These are phyloP conservation scores for Ceratocystis diversiconidia DNA, from an alignment of 2,329 filamentous ascomycete genomes.

Conservation along the genomic window DNA sequence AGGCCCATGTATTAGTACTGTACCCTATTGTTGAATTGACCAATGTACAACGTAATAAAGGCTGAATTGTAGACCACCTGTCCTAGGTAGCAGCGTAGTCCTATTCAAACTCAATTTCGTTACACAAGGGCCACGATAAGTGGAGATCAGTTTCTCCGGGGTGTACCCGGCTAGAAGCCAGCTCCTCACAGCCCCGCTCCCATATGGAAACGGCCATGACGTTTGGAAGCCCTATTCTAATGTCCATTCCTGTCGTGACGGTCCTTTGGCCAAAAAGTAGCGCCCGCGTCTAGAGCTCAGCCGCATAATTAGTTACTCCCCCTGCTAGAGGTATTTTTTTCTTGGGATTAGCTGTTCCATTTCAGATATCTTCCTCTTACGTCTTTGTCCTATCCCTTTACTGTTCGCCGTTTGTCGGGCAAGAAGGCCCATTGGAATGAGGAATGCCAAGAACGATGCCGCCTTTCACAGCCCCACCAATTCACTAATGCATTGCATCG, in stretches of 20 bases:
- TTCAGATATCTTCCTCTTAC: not conserved
- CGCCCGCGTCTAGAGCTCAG: not conserved
- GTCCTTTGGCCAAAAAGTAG: not conserved
- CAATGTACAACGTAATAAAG: not conserved
- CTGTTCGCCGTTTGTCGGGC: not conserved
- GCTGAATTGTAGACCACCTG: too few species aligned
- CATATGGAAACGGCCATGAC: not conserved
- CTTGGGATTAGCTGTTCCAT: not conserved
- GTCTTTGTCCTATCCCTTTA: not conserved
- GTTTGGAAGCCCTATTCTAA: not conserved
- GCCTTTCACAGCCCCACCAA: not conserved
- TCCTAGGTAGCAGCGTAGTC: too few species aligned
- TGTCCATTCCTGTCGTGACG: not conserved
- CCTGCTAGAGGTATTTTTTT: not conserved
- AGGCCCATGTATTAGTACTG: conserved; percentile 17
- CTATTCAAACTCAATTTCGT: not conserved
- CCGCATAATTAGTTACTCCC: not conserved
- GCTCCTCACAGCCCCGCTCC: not conserved
- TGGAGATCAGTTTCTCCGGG: not conserved
- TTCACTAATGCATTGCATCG: conserved; percentile 1
- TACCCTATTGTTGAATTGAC: conserved; percentile 7
- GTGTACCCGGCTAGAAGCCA: conserved; percentile 1
- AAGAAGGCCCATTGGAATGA: not conserved
- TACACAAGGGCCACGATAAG: not conserved
- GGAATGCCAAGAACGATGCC: conserved; percentile 3